These are phyloP conservation scores for Boletus bicolor DNA, from an alignment of 768 basidiomycete species.

Conservation along the genomic window DNA sequence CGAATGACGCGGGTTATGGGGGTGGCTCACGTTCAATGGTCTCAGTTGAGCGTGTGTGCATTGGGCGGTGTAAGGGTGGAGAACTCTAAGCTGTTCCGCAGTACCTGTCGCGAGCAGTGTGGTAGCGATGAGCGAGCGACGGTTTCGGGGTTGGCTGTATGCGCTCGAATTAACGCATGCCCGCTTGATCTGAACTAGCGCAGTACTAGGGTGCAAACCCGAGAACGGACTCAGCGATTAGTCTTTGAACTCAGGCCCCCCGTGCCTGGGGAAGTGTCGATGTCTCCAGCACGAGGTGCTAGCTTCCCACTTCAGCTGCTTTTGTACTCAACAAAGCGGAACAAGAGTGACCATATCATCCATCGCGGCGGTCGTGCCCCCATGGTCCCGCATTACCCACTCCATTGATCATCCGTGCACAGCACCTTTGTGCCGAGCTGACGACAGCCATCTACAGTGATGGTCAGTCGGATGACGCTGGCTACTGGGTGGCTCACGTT, in stretches of 20 bases:
- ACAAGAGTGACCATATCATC: not conserved
- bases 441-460: not conserved
- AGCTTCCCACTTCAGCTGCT: too few species aligned
- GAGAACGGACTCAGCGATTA: too few species aligned
- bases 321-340: not conserved
- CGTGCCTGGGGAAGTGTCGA: too few species aligned
- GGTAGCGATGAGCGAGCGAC: not conserved
- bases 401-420: conserved; percentile 1
- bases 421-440: conserved; percentile 1
- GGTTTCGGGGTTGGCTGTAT: not conserved
- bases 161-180: not conserved
- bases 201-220: not conserved
- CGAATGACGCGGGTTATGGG: conserved; percentile 7
- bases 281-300: not conserved
- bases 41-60: not conserved
- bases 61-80: not conserved
- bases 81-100: not conserved
- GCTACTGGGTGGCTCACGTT: conserved; percentile 9
- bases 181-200: not conserved
- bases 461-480: conserved; percentile 5
- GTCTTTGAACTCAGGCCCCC: not conserved
- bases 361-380: not conserved
- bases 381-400: not conserved
- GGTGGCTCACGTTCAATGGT: conserved; percentile 13
- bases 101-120: not conserved